phyloP scores from a whole-genome alignment of 2,329 filamentous ascomycete genomes.

The Diaporthe ilicicola region DNA sequence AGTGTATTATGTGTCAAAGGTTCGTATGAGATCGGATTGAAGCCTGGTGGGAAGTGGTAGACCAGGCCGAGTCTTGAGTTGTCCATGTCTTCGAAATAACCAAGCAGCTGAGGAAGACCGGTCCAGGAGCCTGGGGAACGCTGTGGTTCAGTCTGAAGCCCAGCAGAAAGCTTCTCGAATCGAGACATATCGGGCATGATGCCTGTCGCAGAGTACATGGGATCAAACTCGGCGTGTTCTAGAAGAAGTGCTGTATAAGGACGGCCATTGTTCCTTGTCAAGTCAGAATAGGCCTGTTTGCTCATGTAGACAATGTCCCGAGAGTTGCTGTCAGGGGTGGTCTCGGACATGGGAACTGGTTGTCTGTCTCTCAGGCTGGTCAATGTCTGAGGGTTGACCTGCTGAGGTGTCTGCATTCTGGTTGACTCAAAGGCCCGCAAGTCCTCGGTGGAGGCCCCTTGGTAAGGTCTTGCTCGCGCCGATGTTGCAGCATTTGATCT shows the following conservation, averaged over 20 bases:
- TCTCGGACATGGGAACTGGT: slow-evolving; percentile 48
- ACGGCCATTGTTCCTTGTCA: slow-evolving; percentile 51
- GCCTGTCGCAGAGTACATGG: slow-evolving; percentile 68
- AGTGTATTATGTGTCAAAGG: slow-evolving; percentile 57
- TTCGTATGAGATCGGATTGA: slow-evolving; percentile 66
- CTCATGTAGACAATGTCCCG: slow-evolving; percentile 61
- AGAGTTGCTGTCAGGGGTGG: slow-evolving; percentile 41
- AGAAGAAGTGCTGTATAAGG: slow-evolving; percentile 69
- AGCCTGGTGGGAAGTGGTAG: slow-evolving; percentile 75
- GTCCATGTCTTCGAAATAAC: slow-evolving; percentile 79
- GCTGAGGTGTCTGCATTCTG: slow-evolving; percentile 67
- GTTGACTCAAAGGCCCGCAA: slow-evolving; percentile 64
- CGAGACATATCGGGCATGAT: slow-evolving; percentile 71
- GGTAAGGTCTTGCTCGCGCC: slow-evolving; percentile 45
- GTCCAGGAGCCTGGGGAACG: slow-evolving; percentile 65
- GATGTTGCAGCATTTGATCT: slow-evolving; percentile 56
- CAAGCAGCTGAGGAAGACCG: slow-evolving; percentile 67
- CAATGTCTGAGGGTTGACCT: slow-evolving; percentile 64
- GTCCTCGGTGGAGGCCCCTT: slow-evolving; percentile 52
- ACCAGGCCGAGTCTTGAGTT: slow-evolving; percentile 77
- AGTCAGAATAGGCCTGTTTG: slow-evolving; percentile 60
- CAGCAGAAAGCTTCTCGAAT: slow-evolving; percentile 70
- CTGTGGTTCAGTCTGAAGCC: slow-evolving; percentile 63
- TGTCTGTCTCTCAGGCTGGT: slow-evolving; percentile 56
- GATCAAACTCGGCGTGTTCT: slow-evolving; percentile 74